A percentile compares a stretch with the other conserved stretches of the same genome.
phyloP scores from a whole-genome alignment of 139 green algal genomes.

The Auxenochlorella pyrenoidosa region DNA sequence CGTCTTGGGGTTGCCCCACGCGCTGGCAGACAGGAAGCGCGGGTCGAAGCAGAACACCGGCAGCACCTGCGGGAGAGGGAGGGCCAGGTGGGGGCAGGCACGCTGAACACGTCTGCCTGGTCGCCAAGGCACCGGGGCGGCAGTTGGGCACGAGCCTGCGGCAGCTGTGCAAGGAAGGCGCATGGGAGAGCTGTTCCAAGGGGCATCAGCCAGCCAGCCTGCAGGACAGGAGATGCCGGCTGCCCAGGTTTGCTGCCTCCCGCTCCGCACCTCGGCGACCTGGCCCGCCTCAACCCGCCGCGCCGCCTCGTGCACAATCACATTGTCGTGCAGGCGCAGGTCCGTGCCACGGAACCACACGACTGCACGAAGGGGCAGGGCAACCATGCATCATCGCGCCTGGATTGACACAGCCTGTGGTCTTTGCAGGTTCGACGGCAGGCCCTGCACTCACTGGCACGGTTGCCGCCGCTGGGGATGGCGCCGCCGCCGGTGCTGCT shows the following conservation, averaged over 20 bases:
- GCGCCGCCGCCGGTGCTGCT: background rate
- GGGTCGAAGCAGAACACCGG: conserved; percentile 96
- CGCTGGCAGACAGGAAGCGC: conserved; percentile 65
- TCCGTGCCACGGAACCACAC: conserved; percentile 94
- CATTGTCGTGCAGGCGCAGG: conserved; percentile 86
- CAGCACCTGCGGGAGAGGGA: conserved; percentile 69
- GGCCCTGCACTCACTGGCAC: background rate
- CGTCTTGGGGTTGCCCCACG: conserved; percentile 71
- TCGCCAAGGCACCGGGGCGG: background rate
- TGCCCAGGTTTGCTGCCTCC: too few species aligned
- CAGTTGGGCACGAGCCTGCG: too few species aligned
- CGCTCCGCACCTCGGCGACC: conserved; percentile 57
- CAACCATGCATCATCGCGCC: too few species aligned
- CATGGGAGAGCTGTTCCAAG: too few species aligned
- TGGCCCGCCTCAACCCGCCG: conserved; percentile 56
- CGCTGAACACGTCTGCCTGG: background rate
- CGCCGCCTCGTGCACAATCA: conserved; percentile 72
- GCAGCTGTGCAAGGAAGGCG: too few species aligned
- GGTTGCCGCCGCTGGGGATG: conserved; percentile 3
- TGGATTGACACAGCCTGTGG: too few species aligned
- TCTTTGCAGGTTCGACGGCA: background rate
- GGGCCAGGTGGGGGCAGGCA: background rate
- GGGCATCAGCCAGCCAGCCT: too few species aligned
- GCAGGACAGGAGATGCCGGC: too few species aligned
- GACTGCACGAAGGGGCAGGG: conserved; percentile 52